Evolutionary conservation across 2,329 filamentous ascomycete genomes (phyloP), one percentile per base, ranked within the genome.

Genomic region (Fusarium secorum): DNA sequence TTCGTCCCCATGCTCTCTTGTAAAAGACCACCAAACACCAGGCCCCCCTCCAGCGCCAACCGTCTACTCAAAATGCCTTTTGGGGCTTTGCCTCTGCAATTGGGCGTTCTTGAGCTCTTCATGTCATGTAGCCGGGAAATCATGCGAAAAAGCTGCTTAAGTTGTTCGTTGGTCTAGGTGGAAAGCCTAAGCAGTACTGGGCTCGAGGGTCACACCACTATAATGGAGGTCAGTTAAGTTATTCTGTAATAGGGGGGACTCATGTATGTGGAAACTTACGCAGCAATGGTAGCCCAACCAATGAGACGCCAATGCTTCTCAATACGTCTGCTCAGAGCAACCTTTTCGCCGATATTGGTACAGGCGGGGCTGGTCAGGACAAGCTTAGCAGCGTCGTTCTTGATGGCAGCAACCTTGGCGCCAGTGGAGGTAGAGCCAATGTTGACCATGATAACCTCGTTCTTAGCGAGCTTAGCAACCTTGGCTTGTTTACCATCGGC

Each of bases 401-500:
- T 98, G 80, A 98, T 97, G 78, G 94, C 95, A 64, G 96, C 89
- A 58, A 99, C 94, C 89, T 98, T 99, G 75, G 96, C 96, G 83
- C 96, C 96, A 18, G 95, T 98, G 49, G 96, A 97, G 14, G 95
- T 98, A 39, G 94, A 97, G 69, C 96, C 96, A 80, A 99, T 99
- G 87, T 99, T 99, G 74, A 99, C 96, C 96, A 99, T 98, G 83
- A 99, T 91, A 78, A 98, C 94, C 83, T 99, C 96, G 84, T 97
- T 98, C 90, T 98, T 99, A 63, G 94, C 87, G 73, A 99, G 88
- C 87, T 99, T 99, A 77, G 95, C 94, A 74, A 99, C 96, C 91
- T 99, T 99, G 79, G 95, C 95, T 85, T 98, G 96, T 88, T 99
- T 99, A 81, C 96, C 96, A 76, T 99, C 96, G 70, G 95, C 94